Evolutionary conservation across 2,329 filamentous ascomycete species (phyloP).

Genomic region (Penicillium digitatum): DNA sequence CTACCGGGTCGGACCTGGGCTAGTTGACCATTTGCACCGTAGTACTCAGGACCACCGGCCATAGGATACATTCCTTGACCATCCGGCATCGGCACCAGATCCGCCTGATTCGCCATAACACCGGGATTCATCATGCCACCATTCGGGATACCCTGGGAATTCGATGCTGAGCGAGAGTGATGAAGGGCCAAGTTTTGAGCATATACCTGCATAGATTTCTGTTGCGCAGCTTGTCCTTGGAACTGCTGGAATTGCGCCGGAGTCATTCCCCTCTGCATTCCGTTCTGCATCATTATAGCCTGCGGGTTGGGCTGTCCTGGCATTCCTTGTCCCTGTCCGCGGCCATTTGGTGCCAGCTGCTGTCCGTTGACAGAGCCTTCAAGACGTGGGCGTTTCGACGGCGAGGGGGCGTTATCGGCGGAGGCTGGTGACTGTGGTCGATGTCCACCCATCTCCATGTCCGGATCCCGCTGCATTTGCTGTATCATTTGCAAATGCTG

Average conservation of each 20-base stretch:
- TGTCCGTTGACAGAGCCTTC: conserved; percentile 71
- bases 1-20: conserved; percentile 38
- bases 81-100: conserved; percentile 75
- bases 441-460: conserved; percentile 78
- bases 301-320: conserved; percentile 62
- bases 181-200: conserved; percentile 78
- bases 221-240: conserved; percentile 60
- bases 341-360: conserved; percentile 73
- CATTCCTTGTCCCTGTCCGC: conserved; percentile 65
- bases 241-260: conserved; percentile 69
- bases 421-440: conserved; percentile 77
- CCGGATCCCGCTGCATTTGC: conserved; percentile 82
- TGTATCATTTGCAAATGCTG: conserved; percentile 60
- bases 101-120: conserved; percentile 68
- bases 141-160: conserved; percentile 76
- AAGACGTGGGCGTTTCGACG: conserved; percentile 82
- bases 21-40: conserved; percentile 56
- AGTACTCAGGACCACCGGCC: conserved; percentile 51
- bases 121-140: conserved; percentile 62
- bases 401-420: conserved; percentile 84
- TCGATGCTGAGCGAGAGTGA: conserved; percentile 70
- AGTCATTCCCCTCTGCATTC: conserved; percentile 70
- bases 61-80: conserved; percentile 45
- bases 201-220: conserved; percentile 84
- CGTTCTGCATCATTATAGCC: conserved; percentile 54